phyloP scores from a whole-genome alignment of 495 filamentous ascomycete species.

The Poronia punctata region DNA sequence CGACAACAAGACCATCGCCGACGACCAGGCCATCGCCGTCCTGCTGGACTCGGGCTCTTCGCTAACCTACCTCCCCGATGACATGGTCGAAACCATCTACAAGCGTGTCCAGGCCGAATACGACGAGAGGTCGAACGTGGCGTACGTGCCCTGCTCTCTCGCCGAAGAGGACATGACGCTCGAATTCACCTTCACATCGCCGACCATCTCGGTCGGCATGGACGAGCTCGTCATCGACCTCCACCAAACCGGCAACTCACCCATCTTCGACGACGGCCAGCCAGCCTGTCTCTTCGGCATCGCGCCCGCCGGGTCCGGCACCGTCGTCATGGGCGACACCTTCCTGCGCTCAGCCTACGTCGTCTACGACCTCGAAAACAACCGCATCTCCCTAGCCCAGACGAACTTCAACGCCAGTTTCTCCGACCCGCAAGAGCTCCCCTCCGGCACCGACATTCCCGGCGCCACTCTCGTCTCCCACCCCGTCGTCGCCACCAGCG shows the following conservation, averaged over 20 bases:
- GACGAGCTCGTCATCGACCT: conserved; percentile 71
- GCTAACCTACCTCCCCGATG: conserved; percentile 78
- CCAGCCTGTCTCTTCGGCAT: conserved; percentile 70
- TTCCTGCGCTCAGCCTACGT: conserved; percentile 90
- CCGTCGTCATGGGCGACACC: conserved; percentile 78
- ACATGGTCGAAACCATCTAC: conserved; percentile 58
- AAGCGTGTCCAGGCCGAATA: conserved; percentile 57
- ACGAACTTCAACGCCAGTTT: conserved; percentile 72
- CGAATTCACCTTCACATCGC: conserved; percentile 60
- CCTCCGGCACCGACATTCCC: conserved; percentile 59
- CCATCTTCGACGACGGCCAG: conserved; percentile 55
- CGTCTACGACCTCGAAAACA: conserved; percentile 83
- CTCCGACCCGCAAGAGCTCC: conserved; percentile 65
- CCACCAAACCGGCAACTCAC: conserved; percentile 3
- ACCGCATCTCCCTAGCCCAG: conserved; percentile 80
- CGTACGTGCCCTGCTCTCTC: conserved; percentile 67
- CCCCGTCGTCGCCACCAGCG: conserved; percentile 50
- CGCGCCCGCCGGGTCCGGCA: conserved; percentile 56
- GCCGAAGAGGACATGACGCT: conserved; percentile 51
- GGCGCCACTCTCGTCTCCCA: conserved; percentile 60
- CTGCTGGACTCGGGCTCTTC: conserved; percentile 88
- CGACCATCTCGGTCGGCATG: conserved; percentile 65
- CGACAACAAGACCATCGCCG: conserved; percentile 40
- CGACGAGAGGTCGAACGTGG: conserved; percentile 46
- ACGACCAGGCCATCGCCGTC: conserved; percentile 56